Conservation (phyloP, 192 early-diverging fungal genomes). For the Gigaspora rosea region DNA sequence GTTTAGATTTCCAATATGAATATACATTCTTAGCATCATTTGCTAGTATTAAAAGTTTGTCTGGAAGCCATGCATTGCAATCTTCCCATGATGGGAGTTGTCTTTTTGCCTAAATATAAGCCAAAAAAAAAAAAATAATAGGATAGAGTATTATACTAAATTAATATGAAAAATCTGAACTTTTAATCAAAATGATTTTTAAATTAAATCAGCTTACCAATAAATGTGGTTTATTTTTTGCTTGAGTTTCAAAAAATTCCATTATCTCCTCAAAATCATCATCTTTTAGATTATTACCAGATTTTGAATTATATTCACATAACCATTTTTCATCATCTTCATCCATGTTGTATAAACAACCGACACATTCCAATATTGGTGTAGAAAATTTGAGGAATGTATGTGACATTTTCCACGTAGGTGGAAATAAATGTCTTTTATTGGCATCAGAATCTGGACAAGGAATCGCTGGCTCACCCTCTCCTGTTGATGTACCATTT, state of each 20-base stretch:
- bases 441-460: slow-evolving; percentile 61
- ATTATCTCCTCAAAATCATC: slow-evolving; percentile 68
- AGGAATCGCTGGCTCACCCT: slow-evolving; percentile 48
- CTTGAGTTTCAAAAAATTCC: slow-evolving; percentile 66
- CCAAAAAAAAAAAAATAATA: neutral
- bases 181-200: neutral
- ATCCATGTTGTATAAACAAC: slow-evolving; percentile 87
- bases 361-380: slow-evolving; percentile 84
- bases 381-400: slow-evolving; percentile 85
- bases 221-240: neutral
- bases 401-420: slow-evolving; percentile 70
- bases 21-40: slow-evolving; percentile 39
- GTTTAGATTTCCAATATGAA: slow-evolving; percentile 56
- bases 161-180: neutral
- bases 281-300: slow-evolving; percentile 11
- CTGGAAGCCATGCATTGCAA: neutral
- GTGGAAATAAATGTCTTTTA: slow-evolving; percentile 71
- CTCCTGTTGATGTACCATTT: neutral
- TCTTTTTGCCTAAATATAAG: slow-evolving; percentile 17
- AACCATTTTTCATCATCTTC: slow-evolving; percentile 83
- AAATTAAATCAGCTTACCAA: neutral
- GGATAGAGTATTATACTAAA: neutral
- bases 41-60: neutral
- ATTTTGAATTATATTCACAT: slow-evolving; percentile 45
- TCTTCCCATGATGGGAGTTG: slow-evolving; percentile 23